A percentile compares a stretch with the other conserved stretches of the same genome.
Evolutionary conservation across 139 green algal genomes (phyloP).

Genomic region (Pseudopediastrum boryanum): DNA sequence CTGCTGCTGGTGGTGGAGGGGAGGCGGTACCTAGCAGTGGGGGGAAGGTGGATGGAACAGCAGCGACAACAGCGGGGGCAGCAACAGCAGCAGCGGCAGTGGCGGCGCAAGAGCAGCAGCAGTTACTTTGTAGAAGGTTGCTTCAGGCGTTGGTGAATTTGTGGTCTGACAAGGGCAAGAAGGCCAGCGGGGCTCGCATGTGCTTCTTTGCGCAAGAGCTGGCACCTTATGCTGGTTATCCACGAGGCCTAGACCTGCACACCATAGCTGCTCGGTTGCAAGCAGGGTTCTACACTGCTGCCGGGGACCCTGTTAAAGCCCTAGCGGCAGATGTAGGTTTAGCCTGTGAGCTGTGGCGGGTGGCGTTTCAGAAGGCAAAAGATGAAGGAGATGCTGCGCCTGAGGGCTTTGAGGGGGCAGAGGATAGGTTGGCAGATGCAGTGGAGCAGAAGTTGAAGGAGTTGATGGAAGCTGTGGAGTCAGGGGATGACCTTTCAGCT

Average conservation of each 20-base stretch:
- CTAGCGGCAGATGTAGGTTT: slow-evolving; percentile 56
- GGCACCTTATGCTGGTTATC: background rate
- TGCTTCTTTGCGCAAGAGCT: slow-evolving; percentile 53
- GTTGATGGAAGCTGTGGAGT: slow-evolving; percentile 6
- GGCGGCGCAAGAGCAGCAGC: slow-evolving; percentile 35
- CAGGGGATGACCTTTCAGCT: slow-evolving; percentile 4
- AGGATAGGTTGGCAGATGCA: slow-evolving; percentile 33
- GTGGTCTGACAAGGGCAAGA: slow-evolving; percentile 19
- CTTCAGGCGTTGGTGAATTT: slow-evolving; percentile 43
- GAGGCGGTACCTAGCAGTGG: background rate
- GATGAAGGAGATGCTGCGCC: slow-evolving; percentile 16
- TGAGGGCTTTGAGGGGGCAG: slow-evolving; percentile 17
- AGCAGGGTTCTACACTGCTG: slow-evolving; percentile 48
- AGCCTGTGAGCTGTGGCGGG: slow-evolving; percentile 52
- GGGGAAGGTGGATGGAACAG: background rate
- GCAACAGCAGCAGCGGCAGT: slow-evolving; percentile 27
- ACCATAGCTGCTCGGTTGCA: slow-evolving; percentile 48
- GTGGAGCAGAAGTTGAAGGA: slow-evolving; percentile 33
- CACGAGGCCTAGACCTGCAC: slow-evolving; percentile 50
- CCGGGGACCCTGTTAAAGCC: slow-evolving; percentile 28
- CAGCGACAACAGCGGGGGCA: slow-evolving; percentile 13
- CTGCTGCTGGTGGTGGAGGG: slow-evolving; percentile 24
- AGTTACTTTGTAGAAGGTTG: slow-evolving; percentile 37
- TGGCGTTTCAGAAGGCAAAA: slow-evolving; percentile 25
- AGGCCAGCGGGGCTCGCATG: slow-evolving; percentile 28